A percentile compares a stretch with the other conserved stretches of the same genome.
phyloP scores from a whole-genome alignment of 2,329 filamentous ascomycete genomes.

The Ilyonectria destructans region DNA sequence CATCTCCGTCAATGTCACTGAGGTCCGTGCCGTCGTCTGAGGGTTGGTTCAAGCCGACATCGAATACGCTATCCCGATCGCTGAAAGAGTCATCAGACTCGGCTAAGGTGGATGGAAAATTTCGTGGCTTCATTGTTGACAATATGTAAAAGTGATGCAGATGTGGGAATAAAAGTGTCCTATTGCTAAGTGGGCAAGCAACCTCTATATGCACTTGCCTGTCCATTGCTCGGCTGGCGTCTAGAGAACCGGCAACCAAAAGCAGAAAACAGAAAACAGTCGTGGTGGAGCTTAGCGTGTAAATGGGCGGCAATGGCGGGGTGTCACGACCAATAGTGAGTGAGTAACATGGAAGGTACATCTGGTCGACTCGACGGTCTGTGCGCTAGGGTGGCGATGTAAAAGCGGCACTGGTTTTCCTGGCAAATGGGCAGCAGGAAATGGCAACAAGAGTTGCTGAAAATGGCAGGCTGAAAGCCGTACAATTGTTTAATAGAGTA shows the following conservation, averaged over 20 bases:
- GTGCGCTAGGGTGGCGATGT: background rate
- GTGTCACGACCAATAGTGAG: background rate
- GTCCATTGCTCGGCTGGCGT: background rate
- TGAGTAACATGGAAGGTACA: conserved; percentile 1
- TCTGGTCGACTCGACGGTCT: conserved; percentile 3
- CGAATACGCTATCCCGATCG: background rate
- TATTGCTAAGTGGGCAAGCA: background rate
- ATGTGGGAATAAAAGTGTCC: background rate
- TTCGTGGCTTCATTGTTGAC: background rate
- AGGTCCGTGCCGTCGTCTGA: conserved; percentile 3
- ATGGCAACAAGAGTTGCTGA: conserved; percentile 1
- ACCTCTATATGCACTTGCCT: background rate
- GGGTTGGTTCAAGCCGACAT: background rate
- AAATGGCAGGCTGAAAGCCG: background rate
- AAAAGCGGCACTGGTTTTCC: conserved; percentile 20
- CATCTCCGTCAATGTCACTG: background rate
- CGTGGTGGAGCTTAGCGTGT: background rate
- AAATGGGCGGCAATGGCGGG: background rate
- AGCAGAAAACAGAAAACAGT: background rate
- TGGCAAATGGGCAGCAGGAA: conserved; percentile 14
- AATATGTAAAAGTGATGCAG: background rate
- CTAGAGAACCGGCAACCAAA: background rate
- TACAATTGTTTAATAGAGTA: background rate
- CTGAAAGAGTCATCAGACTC: background rate
- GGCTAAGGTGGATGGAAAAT: background rate